A percentile compares a stretch with the other conserved stretches of the same genome.
phyloP scores from a whole-genome alignment of 2,329 filamentous ascomycete species.

The Xylaria sp. region DNA sequence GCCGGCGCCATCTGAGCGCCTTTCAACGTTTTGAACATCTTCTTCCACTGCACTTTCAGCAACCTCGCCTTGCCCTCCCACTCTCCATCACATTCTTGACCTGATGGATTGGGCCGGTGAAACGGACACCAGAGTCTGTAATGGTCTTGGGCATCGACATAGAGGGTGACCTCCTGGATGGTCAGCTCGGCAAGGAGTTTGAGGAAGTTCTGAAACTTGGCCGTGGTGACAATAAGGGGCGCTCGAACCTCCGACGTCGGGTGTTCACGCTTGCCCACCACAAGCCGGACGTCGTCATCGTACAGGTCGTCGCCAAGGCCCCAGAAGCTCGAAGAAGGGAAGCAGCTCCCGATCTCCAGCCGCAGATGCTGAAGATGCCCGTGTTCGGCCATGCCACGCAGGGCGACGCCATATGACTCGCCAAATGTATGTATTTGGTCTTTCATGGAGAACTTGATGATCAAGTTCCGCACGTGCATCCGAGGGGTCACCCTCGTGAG shows the following conservation, averaged over 20 bases:
- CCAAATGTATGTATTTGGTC: constrained; percentile 28
- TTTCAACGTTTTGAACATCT: constrained; percentile 20
- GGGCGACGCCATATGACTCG: constrained; percentile 19
- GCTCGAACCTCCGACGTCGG: constrained; percentile 18
- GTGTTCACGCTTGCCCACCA: constrained; percentile 12
- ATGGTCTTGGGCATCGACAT: constrained; percentile 28
- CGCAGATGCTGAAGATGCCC: constrained; percentile 27
- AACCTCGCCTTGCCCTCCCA: constrained; percentile 25
- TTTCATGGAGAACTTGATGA: constrained; percentile 28
- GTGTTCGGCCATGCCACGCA: constrained; percentile 30
- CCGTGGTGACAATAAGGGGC: constrained; percentile 28
- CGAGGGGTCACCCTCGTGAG: constrained; percentile 28
- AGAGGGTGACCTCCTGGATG: constrained; percentile 20
- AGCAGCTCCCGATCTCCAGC: constrained; percentile 28
- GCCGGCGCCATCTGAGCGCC: constrained; percentile 14
- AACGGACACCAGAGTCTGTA: constrained; percentile 34
- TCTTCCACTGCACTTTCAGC: constrained; percentile 27
- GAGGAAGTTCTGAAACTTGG: constrained; percentile 35
- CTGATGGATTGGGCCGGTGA: constrained; percentile 24
- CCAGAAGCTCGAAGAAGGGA: constrained; percentile 34
- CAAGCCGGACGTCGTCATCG: constrained; percentile 18
- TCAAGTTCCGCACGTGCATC: constrained; percentile 30
- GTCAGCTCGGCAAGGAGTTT: constrained; percentile 25
- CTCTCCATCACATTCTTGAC: constrained; percentile 24
- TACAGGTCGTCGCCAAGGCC: constrained; percentile 17